A percentile compares a stretch with the other conserved stretches of the same genome.
These are phyloP conservation scores for Chrysoporthe deuterocubensis DNA, from an alignment of 2,329 filamentous ascomycete genomes.

Conservation along the genomic window DNA sequence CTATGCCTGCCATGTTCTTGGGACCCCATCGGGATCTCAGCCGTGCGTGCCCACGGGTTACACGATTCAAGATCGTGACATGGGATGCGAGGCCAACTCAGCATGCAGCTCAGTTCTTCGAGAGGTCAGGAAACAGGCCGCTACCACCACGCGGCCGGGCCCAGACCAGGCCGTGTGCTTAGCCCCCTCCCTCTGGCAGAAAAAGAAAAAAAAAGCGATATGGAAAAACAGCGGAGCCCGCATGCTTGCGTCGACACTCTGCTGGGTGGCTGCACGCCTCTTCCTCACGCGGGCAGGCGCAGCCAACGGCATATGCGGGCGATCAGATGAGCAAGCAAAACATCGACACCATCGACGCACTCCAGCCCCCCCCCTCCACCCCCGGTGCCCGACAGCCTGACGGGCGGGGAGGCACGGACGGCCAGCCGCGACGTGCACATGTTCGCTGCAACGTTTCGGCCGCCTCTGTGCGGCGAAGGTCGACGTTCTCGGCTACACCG, in stretches of 20 bases:
- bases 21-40: neutral
- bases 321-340: neutral
- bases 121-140: neutral
- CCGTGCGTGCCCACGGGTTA: neutral
- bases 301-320: conserved; percentile 18
- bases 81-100: conserved; percentile 15
- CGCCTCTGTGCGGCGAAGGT: neutral
- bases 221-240: neutral
- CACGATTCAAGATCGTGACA: neutral
- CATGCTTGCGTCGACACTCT: neutral
- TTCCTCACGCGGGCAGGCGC: neutral
- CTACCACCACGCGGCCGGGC: neutral
- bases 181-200: neutral
- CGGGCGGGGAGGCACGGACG: too few species aligned
- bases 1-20: conserved; percentile 3
- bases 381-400: neutral
- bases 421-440: too few species aligned
- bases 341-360: neutral
- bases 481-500: neutral
- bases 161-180: neutral
- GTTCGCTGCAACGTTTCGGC: neutral
- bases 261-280: neutral
- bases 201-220: neutral
- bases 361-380: too few species aligned
- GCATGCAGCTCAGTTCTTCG: conserved; percentile 5